Evolutionary conservation across 257 asterid genomes (phyloP), one percentile per base, ranked within the genome.

Genomic region (Solanum rostratum): DNA sequence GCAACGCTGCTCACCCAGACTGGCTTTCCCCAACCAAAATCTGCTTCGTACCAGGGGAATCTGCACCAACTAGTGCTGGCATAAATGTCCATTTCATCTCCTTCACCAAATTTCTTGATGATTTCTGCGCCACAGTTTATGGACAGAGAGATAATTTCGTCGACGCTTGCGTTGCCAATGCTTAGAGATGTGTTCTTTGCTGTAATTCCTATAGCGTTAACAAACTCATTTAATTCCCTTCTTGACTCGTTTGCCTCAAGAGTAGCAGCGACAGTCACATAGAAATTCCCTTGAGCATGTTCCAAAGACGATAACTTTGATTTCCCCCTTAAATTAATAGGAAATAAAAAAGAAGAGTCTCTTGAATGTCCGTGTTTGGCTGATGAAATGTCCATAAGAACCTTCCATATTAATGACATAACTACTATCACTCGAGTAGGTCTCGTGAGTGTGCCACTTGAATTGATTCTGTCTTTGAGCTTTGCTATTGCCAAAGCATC

Each of bases 21-120:
- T 45, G 90, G 89, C 30, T 84, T 86, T 76, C 90, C 89, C 90
- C 87, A 81, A 7, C 85, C 90, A 79, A 87, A 85, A 62, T 85
- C 86, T n/a, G 69, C 86, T 73, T 85, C 85, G 8, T 76, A 68
- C 11, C 52, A 7, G 10, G 83, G 76, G 4, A 85, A 73, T 55
- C 24, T 68, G 19, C 88, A 85, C 88, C 81, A 66, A 41, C 88
- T 85, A 5, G 83, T 46, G 49, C 69, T 13, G 1, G 73, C 0
- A 53, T 49, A 70, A 10, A 22, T 63, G 29, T 84, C 85, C 37
- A 60, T 39, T 3, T 10, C 50, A 2, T 16, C 73, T 10, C 30
- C 4, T 10, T 18, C 84, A 22, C 6, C 13, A 13, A 52, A 46
- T 20, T 50, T 45, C 22, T 71, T 52, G 0, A n/a, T 6, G 3